Conservation (phyloP, 140 eudicot genomes). For the Senecio squalidus region DNA sequence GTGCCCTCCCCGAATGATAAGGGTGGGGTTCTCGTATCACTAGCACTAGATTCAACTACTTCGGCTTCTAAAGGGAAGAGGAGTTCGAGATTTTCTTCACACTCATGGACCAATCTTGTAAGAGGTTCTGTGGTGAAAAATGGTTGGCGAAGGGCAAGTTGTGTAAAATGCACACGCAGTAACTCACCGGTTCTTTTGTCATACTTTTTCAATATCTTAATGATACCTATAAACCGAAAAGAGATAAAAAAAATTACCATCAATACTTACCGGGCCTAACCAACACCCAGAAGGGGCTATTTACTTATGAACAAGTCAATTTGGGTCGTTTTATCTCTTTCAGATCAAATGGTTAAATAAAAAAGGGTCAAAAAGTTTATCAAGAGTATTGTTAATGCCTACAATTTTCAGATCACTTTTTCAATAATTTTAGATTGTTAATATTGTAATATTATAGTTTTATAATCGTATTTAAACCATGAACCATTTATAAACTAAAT, state of each 20-base stretch:
- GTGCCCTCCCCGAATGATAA: conserved; percentile 44
- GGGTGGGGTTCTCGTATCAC: conserved; percentile 18
- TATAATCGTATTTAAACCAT: too few species aligned
- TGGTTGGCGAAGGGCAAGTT: conserved; percentile 75
- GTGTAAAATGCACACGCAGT: conserved; percentile 79
- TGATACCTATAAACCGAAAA: background rate
- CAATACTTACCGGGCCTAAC: too few species aligned
- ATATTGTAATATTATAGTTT: too few species aligned
- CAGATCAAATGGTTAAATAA: too few species aligned
- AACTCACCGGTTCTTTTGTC: conserved; percentile 90
- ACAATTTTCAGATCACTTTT: too few species aligned
- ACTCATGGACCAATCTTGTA: conserved; percentile 68
- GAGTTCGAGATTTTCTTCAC: conserved; percentile 83
- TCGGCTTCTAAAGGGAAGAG: conserved; percentile 88
- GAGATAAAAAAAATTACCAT: background rate
- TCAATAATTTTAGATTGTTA: too few species aligned
- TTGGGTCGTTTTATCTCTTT: too few species aligned
- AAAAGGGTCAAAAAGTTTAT: too few species aligned
- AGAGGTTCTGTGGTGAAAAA: conserved; percentile 88
- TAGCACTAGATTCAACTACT: conserved; percentile 54
- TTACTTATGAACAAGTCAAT: too few species aligned
- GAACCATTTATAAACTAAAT: too few species aligned
- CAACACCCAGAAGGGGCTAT: too few species aligned
- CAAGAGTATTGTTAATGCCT: too few species aligned
- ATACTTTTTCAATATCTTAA: conserved; percentile 74